Conservation (phyloP, 2,329 filamentous ascomycete species). For the Fonsecaea monophora region DNA sequence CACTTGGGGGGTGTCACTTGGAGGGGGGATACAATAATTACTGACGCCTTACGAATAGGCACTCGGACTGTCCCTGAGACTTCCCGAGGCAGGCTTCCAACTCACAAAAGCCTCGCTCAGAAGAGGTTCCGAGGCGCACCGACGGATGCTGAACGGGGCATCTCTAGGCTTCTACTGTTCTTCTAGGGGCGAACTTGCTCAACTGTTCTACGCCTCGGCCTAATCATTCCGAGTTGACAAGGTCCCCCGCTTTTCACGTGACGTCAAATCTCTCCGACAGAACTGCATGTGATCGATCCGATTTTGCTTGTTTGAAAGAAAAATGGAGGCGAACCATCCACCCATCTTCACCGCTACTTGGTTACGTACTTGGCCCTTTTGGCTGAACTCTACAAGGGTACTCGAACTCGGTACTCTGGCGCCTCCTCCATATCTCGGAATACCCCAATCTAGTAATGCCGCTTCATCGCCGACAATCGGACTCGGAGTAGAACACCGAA, state of each 20-base stretch:
- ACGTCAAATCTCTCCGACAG: background rate
- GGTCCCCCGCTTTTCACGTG: background rate
- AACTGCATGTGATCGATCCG: background rate
- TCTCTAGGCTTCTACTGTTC: background rate
- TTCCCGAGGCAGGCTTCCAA: background rate
- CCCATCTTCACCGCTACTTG: background rate
- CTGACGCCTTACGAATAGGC: no score
- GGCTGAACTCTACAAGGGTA: background rate
- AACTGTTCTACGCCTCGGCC: background rate
- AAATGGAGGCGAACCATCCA: background rate
- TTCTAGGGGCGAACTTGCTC: no score
- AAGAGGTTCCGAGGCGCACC: no score
- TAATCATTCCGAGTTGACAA: conserved; percentile 12
- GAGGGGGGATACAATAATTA: no score
- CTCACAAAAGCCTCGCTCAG: background rate
- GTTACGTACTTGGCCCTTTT: background rate
- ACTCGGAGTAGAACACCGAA: background rate
- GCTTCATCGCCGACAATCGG: background rate
- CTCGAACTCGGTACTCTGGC: background rate
- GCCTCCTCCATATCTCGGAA: background rate
- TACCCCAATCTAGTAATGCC: background rate
- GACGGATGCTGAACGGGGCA: no score
- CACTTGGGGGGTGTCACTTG: no score
- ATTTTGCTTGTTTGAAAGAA: background rate
- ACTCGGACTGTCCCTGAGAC: no score